A percentile compares a stretch with the other conserved stretches of the same genome.
phyloP scores from a whole-genome alignment of 2,329 filamentous ascomycete genomes.

The Akanthomyces uredinophilus region DNA sequence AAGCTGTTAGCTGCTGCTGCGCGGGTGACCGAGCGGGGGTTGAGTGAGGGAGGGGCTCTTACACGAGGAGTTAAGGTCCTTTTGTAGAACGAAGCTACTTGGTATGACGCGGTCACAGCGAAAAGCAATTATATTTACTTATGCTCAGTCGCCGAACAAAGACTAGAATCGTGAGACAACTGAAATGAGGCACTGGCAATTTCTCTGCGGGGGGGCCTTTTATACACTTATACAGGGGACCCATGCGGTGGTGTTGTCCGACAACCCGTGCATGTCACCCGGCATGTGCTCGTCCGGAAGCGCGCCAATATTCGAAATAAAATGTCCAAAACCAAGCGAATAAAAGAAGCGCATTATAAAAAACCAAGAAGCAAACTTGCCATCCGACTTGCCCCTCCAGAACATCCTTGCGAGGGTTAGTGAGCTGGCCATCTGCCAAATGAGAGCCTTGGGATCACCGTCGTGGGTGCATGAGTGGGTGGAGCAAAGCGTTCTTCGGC shows the following conservation, averaged over 20 bases:
- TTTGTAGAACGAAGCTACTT: too few relatives aligned
- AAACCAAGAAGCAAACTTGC: not conserved
- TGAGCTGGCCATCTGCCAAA: not conserved
- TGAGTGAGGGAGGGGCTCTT: not conserved
- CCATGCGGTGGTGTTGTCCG: not conserved
- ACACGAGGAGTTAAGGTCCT: not conserved
- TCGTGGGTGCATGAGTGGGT: slow-evolving; percentile 10
- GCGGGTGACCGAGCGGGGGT: not conserved
- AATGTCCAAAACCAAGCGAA: not conserved
- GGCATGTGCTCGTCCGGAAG: slow-evolving; percentile 3
- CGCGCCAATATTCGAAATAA: too few relatives aligned
- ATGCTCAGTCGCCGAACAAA: not conserved
- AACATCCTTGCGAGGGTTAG: not conserved
- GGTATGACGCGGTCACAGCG: not conserved
- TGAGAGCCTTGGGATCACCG: slow-evolving; percentile 3
- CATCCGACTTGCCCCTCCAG: not conserved
- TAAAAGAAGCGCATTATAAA: not conserved
- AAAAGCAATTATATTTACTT: not conserved
- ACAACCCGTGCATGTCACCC: not conserved
- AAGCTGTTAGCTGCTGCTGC: not conserved
- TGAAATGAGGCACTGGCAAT: not conserved
- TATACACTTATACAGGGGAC: slow-evolving; percentile 9
- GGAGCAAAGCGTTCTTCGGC: not conserved
- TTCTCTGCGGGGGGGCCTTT: not conserved
- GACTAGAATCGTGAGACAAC: not conserved